Evolutionary conservation across 257 asterid genomes (phyloP), one percentile per base, ranked within the genome.

Genomic region (Forsythia viridissima): DNA sequence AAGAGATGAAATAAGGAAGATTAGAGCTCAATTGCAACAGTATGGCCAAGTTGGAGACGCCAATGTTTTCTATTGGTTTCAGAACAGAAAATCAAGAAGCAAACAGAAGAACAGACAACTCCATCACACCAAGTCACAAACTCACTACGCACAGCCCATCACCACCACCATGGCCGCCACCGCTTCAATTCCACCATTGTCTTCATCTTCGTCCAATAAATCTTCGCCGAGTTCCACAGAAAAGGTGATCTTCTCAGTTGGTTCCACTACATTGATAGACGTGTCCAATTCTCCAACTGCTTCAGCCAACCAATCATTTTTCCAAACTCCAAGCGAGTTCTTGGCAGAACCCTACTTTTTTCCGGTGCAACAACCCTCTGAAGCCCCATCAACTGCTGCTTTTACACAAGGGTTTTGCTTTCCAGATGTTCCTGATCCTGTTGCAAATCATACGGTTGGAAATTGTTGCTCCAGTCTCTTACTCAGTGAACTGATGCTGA

Each of bases 51-150:
- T 96, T 0, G 99, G 97, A 10, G 99, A 96, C 70, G 98, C 99
- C 38, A 96, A 96, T 39, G 98, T 96, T 36, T 96, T 96, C 83
- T 96, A 96, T 78, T 96, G 99, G 99, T 96, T 96, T 78, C 99
- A 96, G 69, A 96, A 96, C 86, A 79, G 99, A 24, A 96, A 96
- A 84, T 96, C 99, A 3, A 84, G 99, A 72, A 92, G 92, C 92
- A 96, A 96, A 68, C 94, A 91, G 84, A 96, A 96, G 84, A 97
- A 89, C 48, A 94, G 96, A 68, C 93, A 89, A 61, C 84, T 90
- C 48, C 93, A 89, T 8, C 77, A n/a, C 82, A 7, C 82, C 83
- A 90, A 81, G n/a, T 24, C 85, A 39, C 82, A 75, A 9, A 74
- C 73, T 0, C 85, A 67, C 70, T 63, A 3, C 76, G 80, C 81